These are phyloP conservation scores for Pirum gemmata DNA, from an alignment of 78 protist species.

Conservation along the genomic window DNA sequence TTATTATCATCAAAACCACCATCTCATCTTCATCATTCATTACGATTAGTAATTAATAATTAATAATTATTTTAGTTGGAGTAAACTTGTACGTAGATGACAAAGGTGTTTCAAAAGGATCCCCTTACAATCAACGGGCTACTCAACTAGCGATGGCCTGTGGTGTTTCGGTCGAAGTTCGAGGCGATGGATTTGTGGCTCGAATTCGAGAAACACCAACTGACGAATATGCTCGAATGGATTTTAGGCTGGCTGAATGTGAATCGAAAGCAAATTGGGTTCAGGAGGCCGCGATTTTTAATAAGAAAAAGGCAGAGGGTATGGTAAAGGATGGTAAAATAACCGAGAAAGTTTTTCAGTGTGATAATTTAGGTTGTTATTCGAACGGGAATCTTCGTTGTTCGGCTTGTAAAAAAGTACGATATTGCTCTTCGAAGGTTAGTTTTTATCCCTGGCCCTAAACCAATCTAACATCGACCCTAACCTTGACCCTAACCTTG, in stretches of 20 bases:
- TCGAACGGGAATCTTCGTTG: neutral
- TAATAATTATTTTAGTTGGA: too few relatives aligned
- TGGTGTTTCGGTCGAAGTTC: neutral
- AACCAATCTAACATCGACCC: too few relatives aligned
- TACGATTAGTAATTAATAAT: too few relatives aligned
- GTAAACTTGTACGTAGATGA: constrained; percentile 40
- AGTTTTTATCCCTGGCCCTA: too few relatives aligned
- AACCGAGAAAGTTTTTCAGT: neutral
- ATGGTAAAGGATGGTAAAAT: neutral
- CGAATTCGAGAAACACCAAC: neutral
- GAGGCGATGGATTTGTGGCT: neutral
- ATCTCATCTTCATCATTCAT: too few relatives aligned
- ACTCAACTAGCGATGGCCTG: neutral
- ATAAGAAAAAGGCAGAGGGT: neutral
- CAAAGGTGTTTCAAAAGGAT: constrained; percentile 39
- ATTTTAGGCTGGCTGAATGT: neutral
- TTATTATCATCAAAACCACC: too few relatives aligned
- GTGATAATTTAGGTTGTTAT: neutral
- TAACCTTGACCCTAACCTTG: too few relatives aligned
- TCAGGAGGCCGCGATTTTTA: neutral
- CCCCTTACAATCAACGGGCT: constrained; percentile 33
- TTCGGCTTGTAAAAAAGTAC: neutral
- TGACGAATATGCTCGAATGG: neutral
- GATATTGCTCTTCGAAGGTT: too few relatives aligned
- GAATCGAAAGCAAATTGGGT: neutral